Conservation (phyloP, 2,329 filamentous ascomycete genomes). For the Blumeriella jaapii region DNA sequence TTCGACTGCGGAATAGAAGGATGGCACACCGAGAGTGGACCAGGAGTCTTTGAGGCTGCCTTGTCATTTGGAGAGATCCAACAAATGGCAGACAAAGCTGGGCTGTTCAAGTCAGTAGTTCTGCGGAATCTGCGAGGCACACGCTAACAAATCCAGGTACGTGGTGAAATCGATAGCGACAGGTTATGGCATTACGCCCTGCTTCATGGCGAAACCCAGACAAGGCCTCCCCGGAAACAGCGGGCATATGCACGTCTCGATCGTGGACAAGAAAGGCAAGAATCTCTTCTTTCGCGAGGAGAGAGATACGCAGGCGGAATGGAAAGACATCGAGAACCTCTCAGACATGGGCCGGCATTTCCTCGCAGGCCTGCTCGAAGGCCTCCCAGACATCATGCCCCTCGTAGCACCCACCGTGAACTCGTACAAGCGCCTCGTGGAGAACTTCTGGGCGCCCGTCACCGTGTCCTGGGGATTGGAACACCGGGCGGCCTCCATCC, state of each 20-base stretch:
- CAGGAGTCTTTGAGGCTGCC: conserved; percentile 90
- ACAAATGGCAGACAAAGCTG: conserved; percentile 84
- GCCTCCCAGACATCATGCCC: conserved; percentile 91
- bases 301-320: conserved; percentile 59
- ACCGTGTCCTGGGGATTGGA: conserved; percentile 96
- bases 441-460: conserved; percentile 98
- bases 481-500: conserved; percentile 83
- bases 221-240: conserved; percentile 88
- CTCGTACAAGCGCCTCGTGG: conserved; percentile 94
- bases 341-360: conserved; percentile 89
- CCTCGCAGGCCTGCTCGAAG: conserved; percentile 78
- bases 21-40: conserved; percentile 92
- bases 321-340: conserved; percentile 64
- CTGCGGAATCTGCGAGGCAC: background rate
- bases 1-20: conserved; percentile 80
- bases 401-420: conserved; percentile 90
- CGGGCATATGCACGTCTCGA: conserved; percentile 88
- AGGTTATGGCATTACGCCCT: conserved; percentile 84
- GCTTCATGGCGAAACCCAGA: conserved; percentile 97
- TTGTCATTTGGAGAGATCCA: conserved; percentile 81
- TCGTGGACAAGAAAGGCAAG: conserved; percentile 67
- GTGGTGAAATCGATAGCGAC: conserved; percentile 81
- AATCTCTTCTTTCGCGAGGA: conserved; percentile 72
- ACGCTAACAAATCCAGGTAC: conserved; percentile 38
- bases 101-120: conserved; percentile 71